Evolutionary conservation across 768 basidiomycete species (phyloP), one percentile per base, ranked within the genome.

Genomic region (Vararia minispora): DNA sequence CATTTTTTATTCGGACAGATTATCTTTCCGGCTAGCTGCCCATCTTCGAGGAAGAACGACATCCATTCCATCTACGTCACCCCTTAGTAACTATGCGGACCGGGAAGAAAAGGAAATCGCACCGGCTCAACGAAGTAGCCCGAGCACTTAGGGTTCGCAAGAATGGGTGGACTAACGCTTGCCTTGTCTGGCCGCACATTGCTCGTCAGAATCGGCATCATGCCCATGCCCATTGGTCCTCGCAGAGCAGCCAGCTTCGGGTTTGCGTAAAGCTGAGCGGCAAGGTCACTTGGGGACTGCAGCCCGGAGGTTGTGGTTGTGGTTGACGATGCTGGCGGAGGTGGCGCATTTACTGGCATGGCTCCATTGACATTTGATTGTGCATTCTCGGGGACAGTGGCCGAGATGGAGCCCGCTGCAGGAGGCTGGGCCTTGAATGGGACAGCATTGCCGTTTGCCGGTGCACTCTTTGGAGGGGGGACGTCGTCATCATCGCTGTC

Each of bases 71-170:
- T 79, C 90, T 61, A 28, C 25, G 32, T 11, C 2, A 27, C 12
- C 31, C 9, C 25, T 31, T 11, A 28, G 33, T n/a, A n/a, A 39
- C 13, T 12, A 16, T n/a, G 21, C 21, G 33, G 29, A 33, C 26
- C 8, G 33, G 34, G 31, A 21, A 13, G 9, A 18, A 10, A n/a
- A 10, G 5, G 29, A 25, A 33, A 41, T 16, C 16, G 6, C 51
- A 95, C 89, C 24, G 91, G 90, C 56, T 98, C 94, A 31, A 97
- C 76, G 53, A 97, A 98, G 58, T 99, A 99, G 6, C 91, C 92
- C 1, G 91, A 94, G 58, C 95, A 98, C 50, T 80, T 79, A 11
- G 81, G 65, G 52, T 91, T 87, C 25, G 69, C 59, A 33, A 92
- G 56, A 26, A 85, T 81, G 3, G 84, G 82, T 2, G 74, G 68